Evolutionary conservation across 306 rosid species (phyloP), one percentile per base, ranked within the genome.

Genomic region (Cicer yamashitae): DNA sequence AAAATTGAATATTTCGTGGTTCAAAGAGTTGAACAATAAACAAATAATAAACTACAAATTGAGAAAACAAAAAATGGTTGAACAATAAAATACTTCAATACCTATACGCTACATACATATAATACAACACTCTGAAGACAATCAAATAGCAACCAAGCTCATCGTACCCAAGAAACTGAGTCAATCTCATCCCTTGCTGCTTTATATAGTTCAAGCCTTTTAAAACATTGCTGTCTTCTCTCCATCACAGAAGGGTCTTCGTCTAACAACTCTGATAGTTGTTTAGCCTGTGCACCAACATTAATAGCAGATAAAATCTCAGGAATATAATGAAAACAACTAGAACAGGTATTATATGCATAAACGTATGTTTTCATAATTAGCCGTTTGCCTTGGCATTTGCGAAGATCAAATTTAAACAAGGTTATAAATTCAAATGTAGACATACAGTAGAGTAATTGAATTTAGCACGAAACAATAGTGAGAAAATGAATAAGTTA

Each of bases 161-260:
- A 92, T 71, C 97, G 89, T 6, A 67, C 76, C 98, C 98, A 94
- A 25, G 98, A 83, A 61, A 94, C 97, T 9, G 98, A 90, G 74
- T 94, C 99, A 40, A 94, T 77, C 79, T 94, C 99, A 53, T 94
- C 99, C 79, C 99, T 92, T 10, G 99, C 99, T 50, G 99, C 84
- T 74, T 94, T 94, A 82, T 94, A 90, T 48, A 94, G 83, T 73
- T 92, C 97, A 39, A 92, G 99, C 82, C 98, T 90, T 57, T 92
- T 87, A 8, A 88, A 89, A 77, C 96, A 90, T 67, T 94, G 91
- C 39, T 74, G 93, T 79, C 99, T 92, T 86, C 88, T 90, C 86
- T 89, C 99, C 98, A 92, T 94, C 83, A 94, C 83, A 4, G 93
- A 80, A 6, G 99, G 99, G 74, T 94, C 99, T 89, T 94, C 99